These are phyloP conservation scores for Hydnomerulius pinastri DNA, from an alignment of 768 basidiomycete species.

Conservation along the genomic window DNA sequence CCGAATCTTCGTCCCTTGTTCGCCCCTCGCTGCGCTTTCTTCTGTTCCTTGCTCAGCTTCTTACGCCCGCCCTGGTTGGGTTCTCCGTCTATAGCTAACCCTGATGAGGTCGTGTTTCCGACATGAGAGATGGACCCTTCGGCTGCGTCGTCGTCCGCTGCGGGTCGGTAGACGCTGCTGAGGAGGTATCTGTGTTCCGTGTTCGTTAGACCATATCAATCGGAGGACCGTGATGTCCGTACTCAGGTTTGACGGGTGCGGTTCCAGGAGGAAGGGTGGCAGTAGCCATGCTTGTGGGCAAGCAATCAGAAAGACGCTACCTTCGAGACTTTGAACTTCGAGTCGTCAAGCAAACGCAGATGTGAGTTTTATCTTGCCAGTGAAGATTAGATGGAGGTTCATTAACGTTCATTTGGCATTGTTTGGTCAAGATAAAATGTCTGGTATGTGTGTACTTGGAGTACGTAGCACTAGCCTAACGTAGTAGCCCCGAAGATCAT, in stretches of 20 bases:
- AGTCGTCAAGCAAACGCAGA: no score
- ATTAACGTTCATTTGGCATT: no score
- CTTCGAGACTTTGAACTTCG: no score
- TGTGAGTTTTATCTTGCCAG: no score
- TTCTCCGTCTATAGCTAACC: slow-evolving; percentile 34
- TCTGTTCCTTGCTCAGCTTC: slow-evolving; percentile 61
- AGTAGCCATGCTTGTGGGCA: no score
- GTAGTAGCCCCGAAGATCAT: no score
- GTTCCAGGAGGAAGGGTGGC: slow-evolving; percentile 39
- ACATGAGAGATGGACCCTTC: slow-evolving; percentile 54
- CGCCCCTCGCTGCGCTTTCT: slow-evolving; percentile 73
- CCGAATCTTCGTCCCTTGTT: slow-evolving; percentile 84
- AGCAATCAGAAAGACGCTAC: no score
- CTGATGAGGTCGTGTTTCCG: slow-evolving; percentile 23
- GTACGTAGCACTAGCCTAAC: no score
- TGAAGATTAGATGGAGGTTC: no score
- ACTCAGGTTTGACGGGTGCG: slow-evolving; percentile 58
- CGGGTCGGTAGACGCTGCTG: slow-evolving; percentile 21
- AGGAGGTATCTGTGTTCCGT: slow-evolving; percentile 44
- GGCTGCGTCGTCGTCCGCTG: slow-evolving; percentile 60
- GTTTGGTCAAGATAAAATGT: no score
- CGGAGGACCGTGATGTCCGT: slow-evolving; percentile 10
- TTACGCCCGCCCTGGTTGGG: slow-evolving; percentile 31
- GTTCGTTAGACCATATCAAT: background rate
- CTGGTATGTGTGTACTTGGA: no score